A percentile compares a stretch with the other conserved stretches of the same genome.
phyloP scores from a whole-genome alignment of 2,329 filamentous ascomycete genomes.

The Pseudocercospora cruenta region DNA sequence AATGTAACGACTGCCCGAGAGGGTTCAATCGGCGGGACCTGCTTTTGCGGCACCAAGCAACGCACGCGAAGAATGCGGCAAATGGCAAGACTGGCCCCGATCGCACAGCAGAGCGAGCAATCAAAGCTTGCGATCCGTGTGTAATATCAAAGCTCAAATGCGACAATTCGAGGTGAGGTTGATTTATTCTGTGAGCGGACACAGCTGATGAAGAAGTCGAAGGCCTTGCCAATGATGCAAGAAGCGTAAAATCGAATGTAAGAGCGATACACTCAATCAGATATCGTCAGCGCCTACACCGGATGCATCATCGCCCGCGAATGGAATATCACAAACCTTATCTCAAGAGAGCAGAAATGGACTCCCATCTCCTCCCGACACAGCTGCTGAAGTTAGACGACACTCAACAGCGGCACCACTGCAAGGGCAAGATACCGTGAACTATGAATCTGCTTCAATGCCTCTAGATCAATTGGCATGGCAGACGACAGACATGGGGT shows the following conservation, averaged over 20 bases:
- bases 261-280: conserved; percentile 9
- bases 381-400: not conserved
- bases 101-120: conserved; percentile 31
- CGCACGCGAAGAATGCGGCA: conserved; percentile 34
- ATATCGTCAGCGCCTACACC: not conserved
- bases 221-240: not conserved
- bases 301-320: not conserved
- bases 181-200: not conserved
- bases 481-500: conserved; percentile 5
- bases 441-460: not conserved
- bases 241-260: conserved; percentile 17
- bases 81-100: conserved; percentile 28
- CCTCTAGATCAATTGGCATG: not conserved
- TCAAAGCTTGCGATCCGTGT: conserved; percentile 39
- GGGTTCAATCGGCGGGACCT: conserved; percentile 39
- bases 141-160: conserved; percentile 40
- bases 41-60: conserved; percentile 36
- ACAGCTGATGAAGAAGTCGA: not conserved
- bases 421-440: too few species aligned
- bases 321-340: not conserved
- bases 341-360: not conserved
- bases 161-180: not conserved
- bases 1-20: conserved; percentile 36
- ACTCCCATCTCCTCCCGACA: not conserved
- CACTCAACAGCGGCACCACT: too few species aligned